phyloP scores from a whole-genome alignment of 2,329 filamentous ascomycete species.

The Nemania abortiva region DNA sequence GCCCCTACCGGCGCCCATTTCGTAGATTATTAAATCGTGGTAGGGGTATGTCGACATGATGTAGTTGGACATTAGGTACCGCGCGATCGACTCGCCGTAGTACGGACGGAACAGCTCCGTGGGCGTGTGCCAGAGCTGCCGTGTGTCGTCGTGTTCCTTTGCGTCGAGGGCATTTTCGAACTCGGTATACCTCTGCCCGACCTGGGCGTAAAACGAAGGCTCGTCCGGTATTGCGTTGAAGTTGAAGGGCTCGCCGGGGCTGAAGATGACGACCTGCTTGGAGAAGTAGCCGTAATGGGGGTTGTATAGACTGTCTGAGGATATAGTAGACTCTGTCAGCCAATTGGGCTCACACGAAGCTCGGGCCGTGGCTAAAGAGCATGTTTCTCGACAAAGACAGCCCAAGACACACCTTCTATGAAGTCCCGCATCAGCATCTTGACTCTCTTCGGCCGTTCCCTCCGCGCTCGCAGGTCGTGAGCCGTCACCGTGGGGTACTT shows the following conservation, averaged over 20 bases:
- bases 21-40: constrained; percentile 97
- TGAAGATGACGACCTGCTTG: constrained; percentile 96
- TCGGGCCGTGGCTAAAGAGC: not conserved
- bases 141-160: constrained; percentile 75
- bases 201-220: constrained; percentile 80
- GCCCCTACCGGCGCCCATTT: constrained; percentile 97
- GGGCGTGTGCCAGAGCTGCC: constrained; percentile 98
- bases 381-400: not conserved
- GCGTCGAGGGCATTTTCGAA: constrained; percentile 92
- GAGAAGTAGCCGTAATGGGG: constrained; percentile 96
- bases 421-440: constrained; percentile 99
- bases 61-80: constrained; percentile 96
- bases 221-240: constrained; percentile 87
- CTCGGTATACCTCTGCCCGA: constrained; percentile 84
- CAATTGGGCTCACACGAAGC: constrained; percentile 11
- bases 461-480: constrained; percentile 77
- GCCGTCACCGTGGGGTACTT: constrained; percentile 87
- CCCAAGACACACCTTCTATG: constrained; percentile 78
- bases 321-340: constrained; percentile 30
- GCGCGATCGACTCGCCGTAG: constrained; percentile 97
- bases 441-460: constrained; percentile 83
- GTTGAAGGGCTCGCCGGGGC: constrained; percentile 88
- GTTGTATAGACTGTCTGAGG: constrained; percentile 89
- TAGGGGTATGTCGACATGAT: constrained; percentile 94
- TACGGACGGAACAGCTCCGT: constrained; percentile 97